phyloP scores from a whole-genome alignment of 129 eudicot species.

The Pulicaria dysenterica region DNA sequence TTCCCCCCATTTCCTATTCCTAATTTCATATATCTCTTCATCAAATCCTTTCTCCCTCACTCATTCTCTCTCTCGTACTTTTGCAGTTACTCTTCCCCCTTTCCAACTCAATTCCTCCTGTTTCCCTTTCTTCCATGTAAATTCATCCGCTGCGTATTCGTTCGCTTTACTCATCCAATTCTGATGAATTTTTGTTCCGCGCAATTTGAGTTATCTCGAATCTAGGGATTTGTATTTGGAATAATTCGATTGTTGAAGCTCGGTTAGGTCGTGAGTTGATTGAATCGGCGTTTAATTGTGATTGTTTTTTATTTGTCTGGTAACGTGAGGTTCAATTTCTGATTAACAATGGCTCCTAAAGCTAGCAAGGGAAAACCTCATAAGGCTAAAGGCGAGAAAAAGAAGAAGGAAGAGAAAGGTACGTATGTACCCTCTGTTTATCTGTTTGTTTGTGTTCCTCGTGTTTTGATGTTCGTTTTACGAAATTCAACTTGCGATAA shows the following conservation, averaged over 20 bases:
- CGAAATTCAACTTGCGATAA: not conserved
- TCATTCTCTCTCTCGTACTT: conserved; percentile 6
- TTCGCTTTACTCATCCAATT: not conserved
- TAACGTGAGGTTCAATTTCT: conserved; percentile 1
- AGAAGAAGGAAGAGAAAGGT: conserved; percentile 98
- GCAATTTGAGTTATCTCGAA: not conserved
- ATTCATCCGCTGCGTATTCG: not conserved
- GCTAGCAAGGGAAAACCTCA: conserved; percentile 72
- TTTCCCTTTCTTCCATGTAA: conserved; percentile 15
- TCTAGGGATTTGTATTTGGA: not conserved
- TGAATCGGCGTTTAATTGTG: not conserved
- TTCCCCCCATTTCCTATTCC: conserved; percentile 1
- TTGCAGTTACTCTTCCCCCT: conserved; percentile 7
- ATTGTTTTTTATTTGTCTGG: not conserved
- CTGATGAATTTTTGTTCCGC: conserved; percentile 4
- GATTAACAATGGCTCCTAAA: conserved; percentile 73
- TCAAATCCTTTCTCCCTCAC: conserved; percentile 19
- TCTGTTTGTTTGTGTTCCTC: not conserved
- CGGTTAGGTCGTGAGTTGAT: not conserved
- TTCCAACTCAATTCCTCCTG: not conserved
- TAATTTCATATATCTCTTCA: conserved; percentile 33
- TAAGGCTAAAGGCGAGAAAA: conserved; percentile 92
- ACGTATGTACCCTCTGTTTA: not conserved
- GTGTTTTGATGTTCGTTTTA: not conserved
- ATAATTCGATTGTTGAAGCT: not conserved